These are phyloP conservation scores for Beauveria medogensis DNA, from an alignment of 2,329 filamentous ascomycete species.

Conservation along the genomic window DNA sequence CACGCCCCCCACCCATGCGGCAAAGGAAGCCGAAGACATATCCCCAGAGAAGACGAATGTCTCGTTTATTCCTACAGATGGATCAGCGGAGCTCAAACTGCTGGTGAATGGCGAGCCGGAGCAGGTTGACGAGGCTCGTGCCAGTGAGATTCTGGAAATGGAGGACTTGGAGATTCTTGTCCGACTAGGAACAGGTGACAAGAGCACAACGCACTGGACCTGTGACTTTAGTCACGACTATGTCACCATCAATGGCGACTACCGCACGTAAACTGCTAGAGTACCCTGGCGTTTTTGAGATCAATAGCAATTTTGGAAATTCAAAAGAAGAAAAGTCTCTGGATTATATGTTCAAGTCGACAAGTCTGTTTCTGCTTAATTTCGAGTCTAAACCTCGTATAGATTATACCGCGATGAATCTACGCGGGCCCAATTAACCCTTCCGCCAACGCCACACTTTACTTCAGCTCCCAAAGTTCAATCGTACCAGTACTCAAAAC, in stretches of 20 bases:
- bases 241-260: slow-evolving; percentile 61
- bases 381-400: too few relatives aligned
- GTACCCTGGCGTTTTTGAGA: not conserved
- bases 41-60: slow-evolving; percentile 65
- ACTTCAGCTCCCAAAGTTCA: not conserved
- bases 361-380: not conserved
- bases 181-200: slow-evolving; percentile 57
- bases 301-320: not conserved
- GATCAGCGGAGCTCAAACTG: slow-evolving; percentile 67
- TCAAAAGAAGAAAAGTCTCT: not conserved
- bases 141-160: slow-evolving; percentile 67
- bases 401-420: not conserved
- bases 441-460: too few relatives aligned
- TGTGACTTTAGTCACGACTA: slow-evolving; percentile 84
- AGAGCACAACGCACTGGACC: slow-evolving; percentile 71
- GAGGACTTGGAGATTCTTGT: slow-evolving; percentile 77
- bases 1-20: slow-evolving; percentile 47
- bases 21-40: slow-evolving; percentile 55
- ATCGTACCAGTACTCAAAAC: not conserved
- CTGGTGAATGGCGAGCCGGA: slow-evolving; percentile 75
- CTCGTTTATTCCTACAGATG: slow-evolving; percentile 69
- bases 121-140: slow-evolving; percentile 65
- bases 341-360: not conserved
- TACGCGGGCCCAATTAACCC: not conserved
- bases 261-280: slow-evolving; percentile 42